These are phyloP conservation scores for Gracilaria gracilis DNA, from an alignment of 23 red algal species.

Conservation along the genomic window DNA sequence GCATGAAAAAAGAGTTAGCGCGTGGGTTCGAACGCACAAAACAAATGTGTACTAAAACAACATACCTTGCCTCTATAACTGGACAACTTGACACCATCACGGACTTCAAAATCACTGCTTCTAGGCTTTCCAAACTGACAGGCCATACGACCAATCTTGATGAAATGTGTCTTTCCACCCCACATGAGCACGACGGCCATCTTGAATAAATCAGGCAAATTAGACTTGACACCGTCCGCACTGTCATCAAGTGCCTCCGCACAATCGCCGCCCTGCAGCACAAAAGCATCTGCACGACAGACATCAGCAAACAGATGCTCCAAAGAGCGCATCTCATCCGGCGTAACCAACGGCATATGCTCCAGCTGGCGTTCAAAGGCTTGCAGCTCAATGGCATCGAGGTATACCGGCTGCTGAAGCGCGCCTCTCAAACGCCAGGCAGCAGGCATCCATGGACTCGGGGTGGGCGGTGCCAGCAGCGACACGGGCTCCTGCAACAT, in stretches of 20 bases:
- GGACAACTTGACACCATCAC: constrained; percentile 82
- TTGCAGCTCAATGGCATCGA: constrained; percentile 53
- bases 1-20: background rate
- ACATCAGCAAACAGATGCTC: constrained; percentile 81
- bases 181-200: constrained; percentile 99
- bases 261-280: constrained; percentile 98
- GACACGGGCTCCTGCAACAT: constrained; percentile 43
- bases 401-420: constrained; percentile 91
- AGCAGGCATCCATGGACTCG: constrained; percentile 64
- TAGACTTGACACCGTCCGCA: constrained; percentile 87
- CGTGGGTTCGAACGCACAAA: background rate
- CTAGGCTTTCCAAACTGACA: constrained; percentile 98
- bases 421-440: constrained; percentile 85
- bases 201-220: constrained; percentile 84
- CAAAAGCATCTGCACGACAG: constrained; percentile 79
- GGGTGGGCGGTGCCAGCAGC: background rate
- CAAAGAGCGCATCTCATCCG: constrained; percentile 76
- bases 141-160: constrained; percentile 97
- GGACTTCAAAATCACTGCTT: constrained; percentile 80
- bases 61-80: constrained; percentile 89
- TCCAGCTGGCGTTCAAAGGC: constrained; percentile 59
- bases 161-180: constrained; percentile 79
- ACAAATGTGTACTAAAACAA: background rate
- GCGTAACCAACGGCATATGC: constrained; percentile 80
- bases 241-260: constrained; percentile 91